Percentiles rank a stretch among this genome's conserved stretches.
phyloP scores from a whole-genome alignment of 331 rosid species.

The Malus hybrid region DNA sequence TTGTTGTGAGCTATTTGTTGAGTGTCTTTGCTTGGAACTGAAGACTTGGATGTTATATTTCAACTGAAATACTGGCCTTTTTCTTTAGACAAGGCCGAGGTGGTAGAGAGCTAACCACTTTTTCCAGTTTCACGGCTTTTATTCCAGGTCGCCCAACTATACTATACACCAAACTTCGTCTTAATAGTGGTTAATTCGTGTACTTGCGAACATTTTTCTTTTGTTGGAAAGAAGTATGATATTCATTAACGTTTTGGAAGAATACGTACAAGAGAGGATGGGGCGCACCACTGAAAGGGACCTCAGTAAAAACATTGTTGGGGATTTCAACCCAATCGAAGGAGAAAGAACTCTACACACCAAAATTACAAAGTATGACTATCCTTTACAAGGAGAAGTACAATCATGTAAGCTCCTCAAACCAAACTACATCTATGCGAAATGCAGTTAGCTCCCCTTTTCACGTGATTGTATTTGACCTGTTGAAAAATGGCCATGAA shows the following conservation, averaged over 20 bases:
- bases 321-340: no score
- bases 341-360: no score
- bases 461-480: no score
- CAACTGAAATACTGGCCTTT: background rate
- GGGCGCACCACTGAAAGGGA: background rate
- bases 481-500: no score
- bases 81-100: background rate
- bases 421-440: background rate
- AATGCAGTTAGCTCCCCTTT: no score
- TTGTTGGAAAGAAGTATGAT: background rate
- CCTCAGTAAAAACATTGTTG: accelerated
- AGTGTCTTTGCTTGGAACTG: background rate
- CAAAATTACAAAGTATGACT: no score
- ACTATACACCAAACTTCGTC: background rate
- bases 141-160: background rate
- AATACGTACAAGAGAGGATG: background rate
- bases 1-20: background rate
- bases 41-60: background rate
- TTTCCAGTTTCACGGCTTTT: no score
- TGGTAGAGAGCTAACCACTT: no score
- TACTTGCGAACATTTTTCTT: background rate
- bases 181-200: background rate
- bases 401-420: no score
- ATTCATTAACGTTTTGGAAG: background rate
- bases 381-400: no score